Base-by-base conservation (phyloP, 192 early-diverging fungal genomes). In the Chytriomyces hyalinus region DNA sequence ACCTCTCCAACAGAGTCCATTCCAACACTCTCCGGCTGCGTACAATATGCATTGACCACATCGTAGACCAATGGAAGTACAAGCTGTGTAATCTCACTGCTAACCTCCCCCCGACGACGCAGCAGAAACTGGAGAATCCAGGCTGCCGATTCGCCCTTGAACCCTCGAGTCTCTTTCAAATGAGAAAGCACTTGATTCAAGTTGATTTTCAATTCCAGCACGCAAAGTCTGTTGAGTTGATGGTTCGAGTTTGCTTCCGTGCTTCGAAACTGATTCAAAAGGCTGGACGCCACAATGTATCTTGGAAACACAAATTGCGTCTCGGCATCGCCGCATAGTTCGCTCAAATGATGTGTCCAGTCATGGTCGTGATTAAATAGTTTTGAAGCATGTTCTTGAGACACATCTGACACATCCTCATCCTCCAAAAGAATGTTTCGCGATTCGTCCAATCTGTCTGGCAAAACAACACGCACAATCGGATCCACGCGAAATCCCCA, bases 111-210 rank as follows among this genome's bases (percentile, higher is more conserved):
- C 11, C 24, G 13, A 20, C 63, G 15, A 45, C 71, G 20, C 43
- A 62, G 13, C 26, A 73, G 44, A 26, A 73, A 73, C 46, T 62
- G 22, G 1, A 71, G 8, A 9, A 71, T 59, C 57, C 10, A 22
- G 20, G 63, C 24, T 26, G 63, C 63, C 1, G 63, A 11, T 43
- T 65, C 36, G 3, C 63, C 63, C 24, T 65, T 22, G 15, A 57
- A 20, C 20, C 53, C 53, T 13, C 53, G 53, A n/a, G 13, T 20
- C 17, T 26, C 17, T 6, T 65, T 43, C 63, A 65, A 43, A 22
- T 20, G 26, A 3, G 63, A 13, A 13, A 26, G 11, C 11, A 26
- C 63, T 13, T 26, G 17, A 15, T 22, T 26, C 63, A 65, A 26
- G 13, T 65, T 26, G 13, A 28, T 13, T 15, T 13, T 65, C 3